These are phyloP conservation scores for Solanum lycopersicoides DNA, from an alignment of 257 asterid genomes.

Conservation along the genomic window DNA sequence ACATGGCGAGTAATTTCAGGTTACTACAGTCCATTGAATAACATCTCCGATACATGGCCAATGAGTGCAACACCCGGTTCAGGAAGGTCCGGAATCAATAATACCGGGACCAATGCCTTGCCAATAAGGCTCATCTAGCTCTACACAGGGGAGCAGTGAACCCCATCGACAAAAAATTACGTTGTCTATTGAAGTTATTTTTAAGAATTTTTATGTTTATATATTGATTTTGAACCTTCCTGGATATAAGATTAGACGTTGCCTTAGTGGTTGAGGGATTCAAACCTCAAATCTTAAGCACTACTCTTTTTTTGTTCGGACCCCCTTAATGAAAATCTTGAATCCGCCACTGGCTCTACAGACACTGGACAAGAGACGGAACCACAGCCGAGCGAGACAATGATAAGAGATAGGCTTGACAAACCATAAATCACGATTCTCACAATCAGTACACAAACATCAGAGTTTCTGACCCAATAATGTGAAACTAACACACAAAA, in stretches of 20 bases:
- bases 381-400: not conserved
- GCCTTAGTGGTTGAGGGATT: too few relatives aligned
- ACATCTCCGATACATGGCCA: not conserved
- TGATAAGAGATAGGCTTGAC: not conserved
- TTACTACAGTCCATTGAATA: not conserved
- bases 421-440: not conserved
- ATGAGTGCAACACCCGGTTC: not conserved
- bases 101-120: not conserved
- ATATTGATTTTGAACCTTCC: too few relatives aligned
- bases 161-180: too few relatives aligned
- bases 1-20: not conserved
- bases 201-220: too few relatives aligned
- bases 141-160: not conserved
- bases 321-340: too few relatives aligned
- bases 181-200: too few relatives aligned
- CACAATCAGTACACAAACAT: not conserved
- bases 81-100: not conserved
- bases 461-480: not conserved
- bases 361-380: not conserved
- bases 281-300: too few relatives aligned
- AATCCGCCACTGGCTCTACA: not conserved
- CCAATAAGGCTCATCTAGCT: not conserved
- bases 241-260: too few relatives aligned
- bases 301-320: too few relatives aligned
- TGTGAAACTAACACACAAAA: not conserved